Percentiles rank a stretch among this genome's conserved stretches.
Evolutionary conservation across 257 asterid genomes (phyloP).

Genomic region (Jasminum sambac): DNA sequence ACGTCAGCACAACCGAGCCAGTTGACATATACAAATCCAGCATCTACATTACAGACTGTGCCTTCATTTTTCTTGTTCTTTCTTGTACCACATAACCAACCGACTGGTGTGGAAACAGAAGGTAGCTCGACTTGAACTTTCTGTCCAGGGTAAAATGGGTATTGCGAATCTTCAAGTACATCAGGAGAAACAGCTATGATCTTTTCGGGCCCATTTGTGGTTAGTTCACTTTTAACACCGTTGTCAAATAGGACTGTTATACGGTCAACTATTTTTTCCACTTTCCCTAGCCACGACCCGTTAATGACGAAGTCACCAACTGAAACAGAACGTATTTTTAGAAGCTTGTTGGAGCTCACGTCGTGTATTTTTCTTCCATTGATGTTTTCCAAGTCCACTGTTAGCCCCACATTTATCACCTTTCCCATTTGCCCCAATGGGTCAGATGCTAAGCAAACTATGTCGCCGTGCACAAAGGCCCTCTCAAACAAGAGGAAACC

Average conservation of each 20-base stretch:
- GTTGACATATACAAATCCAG: slow-evolving; percentile 60
- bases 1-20: slow-evolving; percentile 69
- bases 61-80: slow-evolving; percentile 50
- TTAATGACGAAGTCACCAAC: slow-evolving; percentile 61
- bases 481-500: slow-evolving; percentile 89
- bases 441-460: slow-evolving; percentile 67
- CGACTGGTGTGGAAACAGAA: slow-evolving; percentile 40
- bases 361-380: slow-evolving; percentile 51
- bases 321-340: slow-evolving; percentile 56
- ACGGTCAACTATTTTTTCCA: slow-evolving; percentile 60
- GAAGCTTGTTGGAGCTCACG: slow-evolving; percentile 47
- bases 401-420: slow-evolving; percentile 58
- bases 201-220: slow-evolving; percentile 49
- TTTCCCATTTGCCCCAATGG: slow-evolving; percentile 78
- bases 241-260: slow-evolving; percentile 65
- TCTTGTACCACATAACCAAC: slow-evolving; percentile 70
- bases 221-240: slow-evolving; percentile 54
- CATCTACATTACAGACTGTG: slow-evolving; percentile 65
- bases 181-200: slow-evolving; percentile 61
- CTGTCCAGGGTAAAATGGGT: slow-evolving; percentile 84
- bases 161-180: slow-evolving; percentile 67
- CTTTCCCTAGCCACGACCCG: slow-evolving; percentile 92
- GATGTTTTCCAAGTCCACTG: slow-evolving; percentile 70
- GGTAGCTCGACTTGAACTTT: slow-evolving; percentile 58
- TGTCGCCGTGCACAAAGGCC: slow-evolving; percentile 60